These are phyloP conservation scores for Odontarrhena argentea DNA, from an alignment of 345 rosid species.

Conservation along the genomic window DNA sequence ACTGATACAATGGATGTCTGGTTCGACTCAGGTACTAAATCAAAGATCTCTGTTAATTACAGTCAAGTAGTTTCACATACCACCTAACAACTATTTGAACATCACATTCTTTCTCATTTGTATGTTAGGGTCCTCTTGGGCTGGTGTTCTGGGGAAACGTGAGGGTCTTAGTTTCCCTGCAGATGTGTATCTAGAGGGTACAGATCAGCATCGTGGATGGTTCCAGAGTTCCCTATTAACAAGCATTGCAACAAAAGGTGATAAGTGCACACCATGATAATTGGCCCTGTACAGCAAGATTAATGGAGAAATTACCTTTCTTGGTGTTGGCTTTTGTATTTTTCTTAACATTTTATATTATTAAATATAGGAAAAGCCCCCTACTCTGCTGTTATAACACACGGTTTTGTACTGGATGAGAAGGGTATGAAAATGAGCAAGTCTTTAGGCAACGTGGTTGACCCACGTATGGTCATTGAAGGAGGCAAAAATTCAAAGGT, in stretches of 20 bases:
- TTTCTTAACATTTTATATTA: slow-evolving; percentile 26
- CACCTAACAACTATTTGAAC: slow-evolving; percentile 12
- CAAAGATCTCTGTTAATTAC: slow-evolving; percentile 1
- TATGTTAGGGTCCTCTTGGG: slow-evolving; percentile 89
- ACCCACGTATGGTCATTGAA: slow-evolving; percentile 76
- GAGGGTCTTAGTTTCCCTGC: slow-evolving; percentile 72
- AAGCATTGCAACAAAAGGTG: slow-evolving; percentile 88
- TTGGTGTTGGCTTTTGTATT: slow-evolving; percentile 5
- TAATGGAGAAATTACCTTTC: too few relatives aligned
- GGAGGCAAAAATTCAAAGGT: slow-evolving; percentile 88
- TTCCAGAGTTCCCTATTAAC: slow-evolving; percentile 94
- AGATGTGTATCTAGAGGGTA: slow-evolving; percentile 91
- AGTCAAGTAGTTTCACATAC: background rate
- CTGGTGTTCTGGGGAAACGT: slow-evolving; percentile 79
- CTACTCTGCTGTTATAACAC: slow-evolving; percentile 77
- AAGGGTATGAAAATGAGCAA: slow-evolving; percentile 97
- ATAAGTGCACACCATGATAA: slow-evolving; percentile 16
- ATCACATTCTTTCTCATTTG: slow-evolving; percentile 25
- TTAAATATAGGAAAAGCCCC: slow-evolving; percentile 76
- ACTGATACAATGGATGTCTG: slow-evolving; percentile 99
- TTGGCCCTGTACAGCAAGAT: background rate
- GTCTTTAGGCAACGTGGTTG: slow-evolving; percentile 91
- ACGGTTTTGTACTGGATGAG: slow-evolving; percentile 98
- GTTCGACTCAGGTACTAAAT: slow-evolving; percentile 85
- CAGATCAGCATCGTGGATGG: slow-evolving; percentile 99